phyloP scores from a whole-genome alignment of 2,329 filamentous ascomycete species.

The Xylariaceae sp. region DNA sequence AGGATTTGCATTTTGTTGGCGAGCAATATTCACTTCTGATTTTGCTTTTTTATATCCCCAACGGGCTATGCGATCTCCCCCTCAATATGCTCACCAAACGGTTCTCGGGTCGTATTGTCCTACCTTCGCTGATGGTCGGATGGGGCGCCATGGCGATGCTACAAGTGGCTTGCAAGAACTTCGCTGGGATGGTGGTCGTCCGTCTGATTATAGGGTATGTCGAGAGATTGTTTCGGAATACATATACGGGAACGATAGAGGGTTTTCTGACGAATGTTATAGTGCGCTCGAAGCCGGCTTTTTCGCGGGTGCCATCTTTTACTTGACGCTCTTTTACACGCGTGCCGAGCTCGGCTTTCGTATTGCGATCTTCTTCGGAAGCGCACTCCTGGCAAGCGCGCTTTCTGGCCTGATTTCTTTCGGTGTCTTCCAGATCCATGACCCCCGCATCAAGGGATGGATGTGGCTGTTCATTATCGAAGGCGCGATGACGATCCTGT shows the following conservation, averaged over 20 bases:
- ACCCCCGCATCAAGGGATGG: constrained; percentile 21
- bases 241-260: too few species aligned
- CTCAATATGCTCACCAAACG: constrained; percentile 44
- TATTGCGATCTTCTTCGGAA: neutral
- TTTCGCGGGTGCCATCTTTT: constrained; percentile 51
- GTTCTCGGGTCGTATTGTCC: constrained; percentile 29
- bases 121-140: constrained; percentile 38
- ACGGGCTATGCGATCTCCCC: constrained; percentile 44
- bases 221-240: too few species aligned
- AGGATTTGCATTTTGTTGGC: constrained; percentile 36
- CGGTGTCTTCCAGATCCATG: neutral
- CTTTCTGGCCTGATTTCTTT: neutral
- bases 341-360: neutral
- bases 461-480: constrained; percentile 26
- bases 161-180: constrained; percentile 45
- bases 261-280: too few species aligned
- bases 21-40: constrained; percentile 41
- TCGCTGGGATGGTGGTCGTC: constrained; percentile 43
- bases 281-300: constrained; percentile 45
- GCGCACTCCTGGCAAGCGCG: neutral
- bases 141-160: constrained; percentile 45
- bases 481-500: constrained; percentile 19
- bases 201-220: constrained; percentile 38
- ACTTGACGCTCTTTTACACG: constrained; percentile 17
- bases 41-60: constrained; percentile 47